Conservation (phyloP, 306 rosid species). For the Gastrolobium bilobum region DNA sequence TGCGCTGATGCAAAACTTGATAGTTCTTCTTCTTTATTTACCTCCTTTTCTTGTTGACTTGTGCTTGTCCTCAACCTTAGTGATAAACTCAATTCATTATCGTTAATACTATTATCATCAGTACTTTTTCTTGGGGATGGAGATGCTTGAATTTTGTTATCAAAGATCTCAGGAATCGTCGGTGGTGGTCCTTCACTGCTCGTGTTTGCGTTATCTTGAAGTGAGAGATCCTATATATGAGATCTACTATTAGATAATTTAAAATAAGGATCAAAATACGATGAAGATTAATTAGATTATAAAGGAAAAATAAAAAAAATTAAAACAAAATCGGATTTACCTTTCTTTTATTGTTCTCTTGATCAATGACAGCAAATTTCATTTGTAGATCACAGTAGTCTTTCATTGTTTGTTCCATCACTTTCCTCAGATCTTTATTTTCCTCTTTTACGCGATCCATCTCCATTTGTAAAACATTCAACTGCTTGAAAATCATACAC, state of each 20-base stretch:
- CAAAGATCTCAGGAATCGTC: conserved; percentile 19
- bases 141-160: conserved; percentile 28
- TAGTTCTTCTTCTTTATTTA: conserved; percentile 31
- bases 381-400: conserved; percentile 68
- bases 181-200: conserved; percentile 38
- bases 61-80: conserved; percentile 56
- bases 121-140: conserved; percentile 1
- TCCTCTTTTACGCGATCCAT: conserved; percentile 75
- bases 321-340: conserved; percentile 28
- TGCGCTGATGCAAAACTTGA: conserved; percentile 38
- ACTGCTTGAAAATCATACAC: conserved; percentile 30
- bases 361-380: conserved; percentile 54
- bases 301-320: not conserved
- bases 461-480: conserved; percentile 62
- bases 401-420: conserved; percentile 69
- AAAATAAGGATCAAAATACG: not conserved
- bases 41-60: conserved; percentile 28
- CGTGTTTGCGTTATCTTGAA: conserved; percentile 39
- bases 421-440: conserved; percentile 61
- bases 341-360: conserved; percentile 53
- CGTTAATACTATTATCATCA: conserved; percentile 34
- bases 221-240: conserved; percentile 57
- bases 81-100: conserved; percentile 67
- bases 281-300: not conserved
- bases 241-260: not conserved